These are phyloP conservation scores for Raffaelea ambrosiae DNA, from an alignment of 2,329 filamentous ascomycete species.

Conservation along the genomic window DNA sequence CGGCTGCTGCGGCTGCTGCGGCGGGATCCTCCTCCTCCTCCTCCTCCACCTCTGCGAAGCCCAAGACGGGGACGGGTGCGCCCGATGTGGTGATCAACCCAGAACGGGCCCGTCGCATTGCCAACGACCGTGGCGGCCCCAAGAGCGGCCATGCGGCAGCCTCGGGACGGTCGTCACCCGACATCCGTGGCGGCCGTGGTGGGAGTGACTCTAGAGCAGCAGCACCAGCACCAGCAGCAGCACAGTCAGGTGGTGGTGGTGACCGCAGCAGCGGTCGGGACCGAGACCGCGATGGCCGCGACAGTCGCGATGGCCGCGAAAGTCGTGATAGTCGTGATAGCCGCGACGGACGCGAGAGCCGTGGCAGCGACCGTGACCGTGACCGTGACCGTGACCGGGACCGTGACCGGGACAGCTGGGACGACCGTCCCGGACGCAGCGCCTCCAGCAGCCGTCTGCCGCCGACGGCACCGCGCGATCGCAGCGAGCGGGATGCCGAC, in stretches of 20 bases:
- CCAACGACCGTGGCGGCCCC: conserved; percentile 22
- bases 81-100: conserved; percentile 46
- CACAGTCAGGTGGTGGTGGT: no score
- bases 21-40: no score
- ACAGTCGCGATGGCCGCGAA: no score
- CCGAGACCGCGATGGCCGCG: conserved; percentile 14
- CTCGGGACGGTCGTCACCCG: no score
- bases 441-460: no score
- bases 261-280: conserved; percentile 9
- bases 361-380: conserved; percentile 30
- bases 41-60: not conserved
- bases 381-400: conserved; percentile 1
- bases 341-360: conserved; percentile 16
- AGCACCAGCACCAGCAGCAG: no score
- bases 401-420: not conserved
- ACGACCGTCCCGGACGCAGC: not conserved
- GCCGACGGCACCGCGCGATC: no score
- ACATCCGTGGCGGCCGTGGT: no score
- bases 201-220: no score
- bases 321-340: no score
- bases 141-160: no score
- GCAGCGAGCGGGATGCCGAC: not conserved
- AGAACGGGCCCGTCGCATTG: conserved; percentile 43
- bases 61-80: conserved; percentile 11
- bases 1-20: not conserved